phyloP scores from a whole-genome alignment of 2,329 filamentous ascomycete species.

The Fusarium sacchari region DNA sequence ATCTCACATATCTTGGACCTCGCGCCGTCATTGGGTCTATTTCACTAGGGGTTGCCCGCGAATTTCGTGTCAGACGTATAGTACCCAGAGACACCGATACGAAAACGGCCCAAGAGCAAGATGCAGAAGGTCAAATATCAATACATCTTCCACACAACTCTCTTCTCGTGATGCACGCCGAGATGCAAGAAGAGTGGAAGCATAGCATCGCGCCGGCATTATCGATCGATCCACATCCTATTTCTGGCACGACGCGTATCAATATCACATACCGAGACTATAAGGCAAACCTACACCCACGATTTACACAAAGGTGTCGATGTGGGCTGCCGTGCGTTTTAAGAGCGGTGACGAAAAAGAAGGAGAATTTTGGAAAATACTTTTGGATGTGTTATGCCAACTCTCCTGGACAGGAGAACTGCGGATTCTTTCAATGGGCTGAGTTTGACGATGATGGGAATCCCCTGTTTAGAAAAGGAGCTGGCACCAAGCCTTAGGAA shows the following conservation, averaged over 20 bases:
- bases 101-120: conserved; percentile 57
- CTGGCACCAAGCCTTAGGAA: not conserved
- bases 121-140: conserved; percentile 84
- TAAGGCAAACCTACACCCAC: conserved; percentile 78
- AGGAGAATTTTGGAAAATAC: conserved; percentile 80
- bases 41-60: conserved; percentile 89
- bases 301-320: conserved; percentile 78
- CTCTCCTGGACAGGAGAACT: conserved; percentile 74
- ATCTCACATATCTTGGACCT: conserved; percentile 92
- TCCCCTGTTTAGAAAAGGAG: conserved; percentile 55
- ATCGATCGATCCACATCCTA: conserved; percentile 84
- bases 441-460: conserved; percentile 88
- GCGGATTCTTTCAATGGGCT: conserved; percentile 86
- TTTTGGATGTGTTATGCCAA: conserved; percentile 95
- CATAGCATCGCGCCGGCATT: conserved; percentile 81
- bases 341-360: conserved; percentile 82
- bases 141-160: conserved; percentile 97
- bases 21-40: conserved; percentile 88
- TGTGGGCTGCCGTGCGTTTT: conserved; percentile 77
- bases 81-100: conserved; percentile 66
- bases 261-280: conserved; percentile 96
- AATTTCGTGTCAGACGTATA: conserved; percentile 87
- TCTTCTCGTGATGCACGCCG: conserved; percentile 92
- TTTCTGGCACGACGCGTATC: conserved; percentile 82
- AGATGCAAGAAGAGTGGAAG: conserved; percentile 98